Base-by-base conservation (phyloP, 2,329 filamentous ascomycete species). In the Colletotrichum noveboracense region DNA sequence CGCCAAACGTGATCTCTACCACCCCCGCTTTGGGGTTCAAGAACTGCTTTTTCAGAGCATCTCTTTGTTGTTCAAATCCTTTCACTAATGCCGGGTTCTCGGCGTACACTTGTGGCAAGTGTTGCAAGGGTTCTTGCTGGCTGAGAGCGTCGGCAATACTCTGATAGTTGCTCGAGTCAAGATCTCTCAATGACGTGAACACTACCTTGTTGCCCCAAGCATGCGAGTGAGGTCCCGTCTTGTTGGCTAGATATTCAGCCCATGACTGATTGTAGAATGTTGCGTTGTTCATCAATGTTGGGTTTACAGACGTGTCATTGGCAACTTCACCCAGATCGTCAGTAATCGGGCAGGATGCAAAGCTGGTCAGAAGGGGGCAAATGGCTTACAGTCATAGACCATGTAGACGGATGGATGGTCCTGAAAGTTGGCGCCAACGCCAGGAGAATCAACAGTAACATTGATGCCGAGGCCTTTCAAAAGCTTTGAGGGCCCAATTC, bases 401-500 rank as follows among this genome's bases (percentile, higher is more conserved):
- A 80, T 79, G 55, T 79, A 79, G 9, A 85, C 79, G 28, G 82
- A 80, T 0, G 82, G 80, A 58, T 86, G 85, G 66, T 86, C 84
- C 67, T 86, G 84, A 36, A 85, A 83, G 76, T 86, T 86, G 30
- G 64, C 66, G 7, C 77, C 77, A 7, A 80, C 79, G 13, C 71
- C 90, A 0, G 91, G 91, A 2, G 91, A 85, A 77, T 93, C 88
- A 2, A 86, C 84, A 60, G 91, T 79, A 3, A 91, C 86, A 0
- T 86, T 81, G 71, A 93, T 92, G 8, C 85, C 83, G 74, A 89
- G 82, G 30, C 79, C 75, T n/a, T 79, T 76, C 8, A 87, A 79
- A 14, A 87, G 79, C 4, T 78, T 78, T 18, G 77, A 78, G 1
- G 88, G 87, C 1, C 91, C 91, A 26, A 93, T 85, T 18, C 91